Conservation (phyloP, 495 filamentous ascomycete species). For the Penicillium ochrochloron region DNA sequence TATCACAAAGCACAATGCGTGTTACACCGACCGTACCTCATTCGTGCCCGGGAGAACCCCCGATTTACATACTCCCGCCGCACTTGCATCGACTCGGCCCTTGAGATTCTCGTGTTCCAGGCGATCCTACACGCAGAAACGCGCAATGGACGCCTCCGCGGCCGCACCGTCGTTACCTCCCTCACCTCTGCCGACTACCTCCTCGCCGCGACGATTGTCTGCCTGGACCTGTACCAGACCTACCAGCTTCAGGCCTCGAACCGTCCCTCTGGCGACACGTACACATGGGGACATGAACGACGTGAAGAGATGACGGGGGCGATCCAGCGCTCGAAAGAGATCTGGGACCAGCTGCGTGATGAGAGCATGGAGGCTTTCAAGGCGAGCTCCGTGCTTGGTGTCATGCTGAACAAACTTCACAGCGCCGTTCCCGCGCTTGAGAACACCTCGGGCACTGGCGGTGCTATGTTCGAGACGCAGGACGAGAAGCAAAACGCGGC, state of each 20-base stretch:
- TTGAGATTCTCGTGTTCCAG: slow-evolving; percentile 79
- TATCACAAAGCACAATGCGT: slow-evolving; percentile 88
- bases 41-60: slow-evolving; percentile 74
- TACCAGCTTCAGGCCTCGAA: slow-evolving; percentile 42
- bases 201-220: slow-evolving; percentile 85
- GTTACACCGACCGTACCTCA: slow-evolving; percentile 85
- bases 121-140: slow-evolving; percentile 75
- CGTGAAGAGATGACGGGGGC: slow-evolving; percentile 74
- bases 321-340: slow-evolving; percentile 70
- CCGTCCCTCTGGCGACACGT: slow-evolving; percentile 54
- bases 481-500: slow-evolving; percentile 68
- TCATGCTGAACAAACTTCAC: slow-evolving; percentile 79
- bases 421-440: slow-evolving; percentile 37
- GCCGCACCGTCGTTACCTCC: slow-evolving; percentile 73
- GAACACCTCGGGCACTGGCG: slow-evolving; percentile 18
- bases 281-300: slow-evolving; percentile 71
- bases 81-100: slow-evolving; percentile 84
- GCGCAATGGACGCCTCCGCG: slow-evolving; percentile 70
- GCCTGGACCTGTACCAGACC: slow-evolving; percentile 72
- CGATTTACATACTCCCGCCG: slow-evolving; percentile 83
- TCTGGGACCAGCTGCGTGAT: slow-evolving; percentile 77
- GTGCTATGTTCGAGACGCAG: slow-evolving; percentile 37
- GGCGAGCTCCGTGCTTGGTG: slow-evolving; percentile 71
- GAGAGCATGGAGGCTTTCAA: slow-evolving; percentile 89
- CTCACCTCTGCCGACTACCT: slow-evolving; percentile 85